phyloP scores from a whole-genome alignment of 768 basidiomycete species.

The Xerocomus spinulosus region DNA sequence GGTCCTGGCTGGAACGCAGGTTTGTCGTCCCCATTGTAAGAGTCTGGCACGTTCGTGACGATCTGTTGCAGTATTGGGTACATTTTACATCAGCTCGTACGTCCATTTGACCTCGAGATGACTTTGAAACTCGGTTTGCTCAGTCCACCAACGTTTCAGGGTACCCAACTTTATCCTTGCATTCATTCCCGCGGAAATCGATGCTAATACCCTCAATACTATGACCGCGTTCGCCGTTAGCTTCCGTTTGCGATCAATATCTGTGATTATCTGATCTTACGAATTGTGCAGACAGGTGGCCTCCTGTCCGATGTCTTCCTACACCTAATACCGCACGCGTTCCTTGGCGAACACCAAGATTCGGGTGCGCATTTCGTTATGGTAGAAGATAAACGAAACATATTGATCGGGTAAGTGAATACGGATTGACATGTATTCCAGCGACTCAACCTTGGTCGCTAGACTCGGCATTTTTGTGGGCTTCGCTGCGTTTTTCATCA shows the following conservation, averaged over 20 bases:
- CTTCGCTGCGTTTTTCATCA: conserved; percentile 87
- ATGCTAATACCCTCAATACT: conserved; percentile 79
- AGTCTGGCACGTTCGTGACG: conserved; percentile 20
- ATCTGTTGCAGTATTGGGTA: conserved; percentile 60
- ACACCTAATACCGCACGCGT: conserved; percentile 87
- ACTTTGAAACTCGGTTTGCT: conserved; percentile 18
- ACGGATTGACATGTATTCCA: conserved; percentile 1
- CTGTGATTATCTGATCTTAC: conserved; percentile 16
- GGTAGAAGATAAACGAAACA: conserved; percentile 89
- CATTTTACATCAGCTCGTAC: conserved; percentile 95
- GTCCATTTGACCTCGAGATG: conserved; percentile 30
- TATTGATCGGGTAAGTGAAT: conserved; percentile 70
- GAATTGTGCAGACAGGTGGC: conserved; percentile 65
- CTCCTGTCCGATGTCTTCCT: conserved; percentile 90
- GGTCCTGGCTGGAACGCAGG: conserved; percentile 85
- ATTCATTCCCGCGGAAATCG: conserved; percentile 87
- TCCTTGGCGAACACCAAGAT: conserved; percentile 83
- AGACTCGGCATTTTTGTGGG: conserved; percentile 82
- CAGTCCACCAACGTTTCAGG: conserved; percentile 38
- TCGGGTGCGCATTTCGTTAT: conserved; percentile 70
- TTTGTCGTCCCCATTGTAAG: conserved; percentile 20
- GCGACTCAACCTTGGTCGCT: conserved; percentile 8
- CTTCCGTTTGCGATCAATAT: conserved; percentile 10
- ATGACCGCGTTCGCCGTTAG: conserved; percentile 92
- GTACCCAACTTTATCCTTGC: conserved; percentile 94